These are phyloP conservation scores for Xylaria curta DNA, from an alignment of 495 filamentous ascomycete genomes.

Conservation along the genomic window DNA sequence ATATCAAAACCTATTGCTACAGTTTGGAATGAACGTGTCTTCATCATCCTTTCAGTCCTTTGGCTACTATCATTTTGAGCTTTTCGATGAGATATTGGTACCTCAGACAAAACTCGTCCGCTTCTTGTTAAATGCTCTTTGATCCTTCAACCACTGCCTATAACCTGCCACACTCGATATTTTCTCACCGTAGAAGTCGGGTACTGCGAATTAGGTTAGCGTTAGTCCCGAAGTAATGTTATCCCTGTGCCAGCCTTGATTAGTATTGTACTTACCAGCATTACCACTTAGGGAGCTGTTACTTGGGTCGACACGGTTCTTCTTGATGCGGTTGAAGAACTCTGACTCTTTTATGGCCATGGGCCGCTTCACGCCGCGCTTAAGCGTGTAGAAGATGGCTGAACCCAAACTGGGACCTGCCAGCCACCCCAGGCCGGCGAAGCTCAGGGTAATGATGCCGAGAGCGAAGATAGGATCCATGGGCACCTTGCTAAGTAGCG, in stretches of 20 bases:
- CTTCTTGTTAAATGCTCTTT: slow-evolving; percentile 95
- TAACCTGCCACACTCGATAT: slow-evolving; percentile 92
- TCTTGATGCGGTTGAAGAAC: slow-evolving; percentile 87
- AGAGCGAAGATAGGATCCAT: slow-evolving; percentile 88
- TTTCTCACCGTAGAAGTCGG: slow-evolving; percentile 88
- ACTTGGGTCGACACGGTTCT: slow-evolving; percentile 85
- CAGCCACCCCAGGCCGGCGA: slow-evolving; percentile 82
- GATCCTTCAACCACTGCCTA: slow-evolving; percentile 94
- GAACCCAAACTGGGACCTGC: slow-evolving; percentile 81
- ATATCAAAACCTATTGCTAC: slow-evolving; percentile 17
- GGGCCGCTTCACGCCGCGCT: slow-evolving; percentile 67
- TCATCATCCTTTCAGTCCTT: slow-evolving; percentile 16
- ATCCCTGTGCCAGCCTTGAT: not conserved
- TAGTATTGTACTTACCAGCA: slow-evolving; percentile 55
- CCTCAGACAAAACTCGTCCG: slow-evolving; percentile 63
- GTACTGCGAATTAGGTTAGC: slow-evolving; percentile 44
- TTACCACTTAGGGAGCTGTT: slow-evolving; percentile 59
- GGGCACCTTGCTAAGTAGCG: slow-evolving; percentile 67
- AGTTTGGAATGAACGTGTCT: slow-evolving; percentile 15
- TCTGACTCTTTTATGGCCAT: slow-evolving; percentile 86
- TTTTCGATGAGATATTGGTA: not conserved
- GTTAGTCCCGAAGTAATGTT: not conserved
- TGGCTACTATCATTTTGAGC: not conserved
- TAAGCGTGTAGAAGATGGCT: slow-evolving; percentile 71
- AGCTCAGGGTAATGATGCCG: slow-evolving; percentile 74